These are phyloP conservation scores for Umbellularia californica DNA, from an alignment of 164 flowering plant genomes.

Conservation along the genomic window DNA sequence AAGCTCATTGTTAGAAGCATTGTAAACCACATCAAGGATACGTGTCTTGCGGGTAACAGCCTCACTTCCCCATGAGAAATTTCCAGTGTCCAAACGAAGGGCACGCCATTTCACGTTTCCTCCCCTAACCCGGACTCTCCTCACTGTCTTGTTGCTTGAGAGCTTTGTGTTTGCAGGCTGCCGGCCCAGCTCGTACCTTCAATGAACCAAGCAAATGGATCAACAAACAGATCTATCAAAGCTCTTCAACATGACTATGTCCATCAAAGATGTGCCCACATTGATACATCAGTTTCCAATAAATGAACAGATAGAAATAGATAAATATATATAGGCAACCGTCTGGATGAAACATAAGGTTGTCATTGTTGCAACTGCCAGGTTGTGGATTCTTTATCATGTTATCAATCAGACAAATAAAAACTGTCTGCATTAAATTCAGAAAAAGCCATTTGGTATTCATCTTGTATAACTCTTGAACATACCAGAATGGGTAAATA, in stretches of 20 bases:
- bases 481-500: no score
- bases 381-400: no score
- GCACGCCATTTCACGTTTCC: slow-evolving; percentile 35
- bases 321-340: background rate
- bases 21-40: slow-evolving; percentile 33
- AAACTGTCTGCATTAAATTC: no score
- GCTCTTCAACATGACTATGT: background rate
- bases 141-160: slow-evolving; percentile 33
- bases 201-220: background rate
- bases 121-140: slow-evolving; percentile 30
- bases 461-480: no score
- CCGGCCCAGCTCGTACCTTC: slow-evolving; percentile 33
- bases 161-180: slow-evolving; percentile 33
- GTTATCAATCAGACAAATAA: no score
- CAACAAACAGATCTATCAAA: background rate
- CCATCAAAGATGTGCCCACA: background rate
- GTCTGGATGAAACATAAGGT: no score
- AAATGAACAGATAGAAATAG: background rate
- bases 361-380: no score
- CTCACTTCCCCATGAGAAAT: slow-evolving; percentile 34
- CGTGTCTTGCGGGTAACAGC: slow-evolving; percentile 28
- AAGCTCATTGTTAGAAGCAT: slow-evolving; percentile 34
- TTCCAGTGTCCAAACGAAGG: slow-evolving; percentile 29
- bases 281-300: background rate
- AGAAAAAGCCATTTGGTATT: no score